These are phyloP conservation scores for Colletotrichum gigasporum DNA, from an alignment of 2,329 filamentous ascomycete genomes.

Conservation along the genomic window DNA sequence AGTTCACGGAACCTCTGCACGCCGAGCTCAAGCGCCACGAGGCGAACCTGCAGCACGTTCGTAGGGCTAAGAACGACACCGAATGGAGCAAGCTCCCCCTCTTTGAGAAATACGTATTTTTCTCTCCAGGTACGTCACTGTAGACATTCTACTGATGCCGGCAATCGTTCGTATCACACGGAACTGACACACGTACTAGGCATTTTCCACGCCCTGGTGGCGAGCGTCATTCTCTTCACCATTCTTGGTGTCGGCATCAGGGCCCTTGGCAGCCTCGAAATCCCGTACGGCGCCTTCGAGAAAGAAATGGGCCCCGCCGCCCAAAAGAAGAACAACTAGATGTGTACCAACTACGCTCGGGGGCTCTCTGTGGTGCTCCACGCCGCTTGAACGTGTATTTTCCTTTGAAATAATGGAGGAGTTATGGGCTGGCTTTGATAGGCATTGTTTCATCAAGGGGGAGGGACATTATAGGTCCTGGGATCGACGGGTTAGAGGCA, in stretches of 20 bases:
- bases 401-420: slow-evolving; percentile 23
- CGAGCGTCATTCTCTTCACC: slow-evolving; percentile 74
- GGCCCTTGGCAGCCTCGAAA: slow-evolving; percentile 82
- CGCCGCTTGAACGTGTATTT: slow-evolving; percentile 15
- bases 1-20: slow-evolving; percentile 69
- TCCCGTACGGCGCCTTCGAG: slow-evolving; percentile 94
- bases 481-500: not conserved
- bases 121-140: slow-evolving; percentile 77
- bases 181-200: slow-evolving; percentile 58
- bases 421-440: slow-evolving; percentile 30
- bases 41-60: slow-evolving; percentile 36
- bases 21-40: slow-evolving; percentile 77
- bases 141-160: not conserved
- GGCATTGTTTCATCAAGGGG: slow-evolving; percentile 17
- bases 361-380: not conserved
- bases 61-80: slow-evolving; percentile 50
- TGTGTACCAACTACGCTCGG: slow-evolving; percentile 40
- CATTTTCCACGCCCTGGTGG: slow-evolving; percentile 87
- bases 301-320: slow-evolving; percentile 93
- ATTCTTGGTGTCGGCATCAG: slow-evolving; percentile 83
- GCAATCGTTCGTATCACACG: not conserved
- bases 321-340: slow-evolving; percentile 91
- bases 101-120: slow-evolving; percentile 95
- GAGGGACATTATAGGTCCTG: not conserved
- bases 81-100: slow-evolving; percentile 61